A percentile compares a stretch with the other conserved stretches of the same genome.
Evolutionary conservation across 106 monocot genomes (phyloP).

Genomic region (Allium sativum): DNA sequence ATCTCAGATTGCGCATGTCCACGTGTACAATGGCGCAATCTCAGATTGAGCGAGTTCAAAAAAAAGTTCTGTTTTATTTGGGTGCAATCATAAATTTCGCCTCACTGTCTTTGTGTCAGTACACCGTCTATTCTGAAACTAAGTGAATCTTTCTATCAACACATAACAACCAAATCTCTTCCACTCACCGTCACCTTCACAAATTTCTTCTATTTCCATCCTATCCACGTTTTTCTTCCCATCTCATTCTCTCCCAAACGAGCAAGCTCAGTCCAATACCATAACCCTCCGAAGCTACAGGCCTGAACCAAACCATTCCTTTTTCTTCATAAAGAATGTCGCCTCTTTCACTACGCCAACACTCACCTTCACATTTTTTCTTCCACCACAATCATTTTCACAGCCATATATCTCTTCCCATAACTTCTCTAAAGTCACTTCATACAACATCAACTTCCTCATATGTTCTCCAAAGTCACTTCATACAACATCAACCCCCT

Average conservation of each 20-base stretch:
- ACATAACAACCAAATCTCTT: constrained; percentile 15
- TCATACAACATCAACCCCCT: too few species aligned
- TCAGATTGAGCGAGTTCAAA: too few species aligned
- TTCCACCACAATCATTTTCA: constrained; percentile 2
- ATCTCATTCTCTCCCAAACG: constrained; percentile 16
- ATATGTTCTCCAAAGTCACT: constrained; percentile 31
- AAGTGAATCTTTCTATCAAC: constrained; percentile 24
- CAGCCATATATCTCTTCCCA: constrained; percentile 33
- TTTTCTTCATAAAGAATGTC: not conserved
- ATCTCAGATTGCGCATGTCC: too few species aligned
- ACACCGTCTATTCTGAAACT: too few species aligned
- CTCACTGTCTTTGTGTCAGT: too few species aligned
- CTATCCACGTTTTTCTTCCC: constrained; percentile 11
- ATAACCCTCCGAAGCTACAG: not conserved
- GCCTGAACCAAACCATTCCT: constrained; percentile 11
- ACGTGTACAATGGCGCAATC: too few species aligned
- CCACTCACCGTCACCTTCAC: constrained; percentile 8
- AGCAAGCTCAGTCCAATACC: constrained; percentile 10
- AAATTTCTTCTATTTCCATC: not conserved
- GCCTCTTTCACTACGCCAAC: constrained; percentile 5
- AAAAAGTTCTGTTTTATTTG: too few species aligned
- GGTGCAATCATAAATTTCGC: too few species aligned
- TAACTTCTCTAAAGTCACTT: constrained; percentile 31
- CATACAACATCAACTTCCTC: constrained; percentile 37
- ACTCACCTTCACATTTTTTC: not conserved